These are phyloP conservation scores for Malus sieversii DNA, from an alignment of 306 rosid genomes.

Conservation along the genomic window DNA sequence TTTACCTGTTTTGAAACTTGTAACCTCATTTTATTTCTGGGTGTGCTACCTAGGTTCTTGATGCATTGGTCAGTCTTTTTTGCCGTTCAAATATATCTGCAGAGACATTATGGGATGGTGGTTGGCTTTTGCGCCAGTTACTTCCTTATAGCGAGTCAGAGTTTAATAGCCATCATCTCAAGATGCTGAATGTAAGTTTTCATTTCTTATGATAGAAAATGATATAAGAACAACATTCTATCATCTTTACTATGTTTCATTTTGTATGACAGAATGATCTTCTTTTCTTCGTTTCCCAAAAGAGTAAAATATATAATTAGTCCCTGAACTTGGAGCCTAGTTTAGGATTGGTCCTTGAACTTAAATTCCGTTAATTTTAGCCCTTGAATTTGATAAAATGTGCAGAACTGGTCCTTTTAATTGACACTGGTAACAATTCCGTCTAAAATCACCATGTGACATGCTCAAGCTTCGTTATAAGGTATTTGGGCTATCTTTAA, in stretches of 20 bases:
- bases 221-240: not conserved
- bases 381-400: too few species aligned
- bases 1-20: conserved; percentile 7
- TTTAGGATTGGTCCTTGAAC: too few species aligned
- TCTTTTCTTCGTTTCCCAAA: too few species aligned
- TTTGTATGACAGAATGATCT: too few species aligned
- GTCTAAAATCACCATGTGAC: too few species aligned
- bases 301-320: too few species aligned
- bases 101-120: conserved; percentile 89
- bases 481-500: too few species aligned
- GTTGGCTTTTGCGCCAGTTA: conserved; percentile 97
- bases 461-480: too few species aligned
- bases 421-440: too few species aligned
- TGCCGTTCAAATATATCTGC: conserved; percentile 83
- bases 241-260: not conserved
- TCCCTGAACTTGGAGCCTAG: too few species aligned
- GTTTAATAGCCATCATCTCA: conserved; percentile 63
- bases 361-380: too few species aligned
- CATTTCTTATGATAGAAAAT: not conserved
- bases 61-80: conserved; percentile 77
- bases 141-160: conserved; percentile 82
- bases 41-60: conserved; percentile 61
- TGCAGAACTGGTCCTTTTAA: too few species aligned
- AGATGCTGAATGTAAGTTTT: conserved; percentile 58
- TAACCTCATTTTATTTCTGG: conserved; percentile 1